Evolutionary conservation across 2,329 filamentous ascomycete genomes (phyloP).

Genomic region (Didymella glomerata): DNA sequence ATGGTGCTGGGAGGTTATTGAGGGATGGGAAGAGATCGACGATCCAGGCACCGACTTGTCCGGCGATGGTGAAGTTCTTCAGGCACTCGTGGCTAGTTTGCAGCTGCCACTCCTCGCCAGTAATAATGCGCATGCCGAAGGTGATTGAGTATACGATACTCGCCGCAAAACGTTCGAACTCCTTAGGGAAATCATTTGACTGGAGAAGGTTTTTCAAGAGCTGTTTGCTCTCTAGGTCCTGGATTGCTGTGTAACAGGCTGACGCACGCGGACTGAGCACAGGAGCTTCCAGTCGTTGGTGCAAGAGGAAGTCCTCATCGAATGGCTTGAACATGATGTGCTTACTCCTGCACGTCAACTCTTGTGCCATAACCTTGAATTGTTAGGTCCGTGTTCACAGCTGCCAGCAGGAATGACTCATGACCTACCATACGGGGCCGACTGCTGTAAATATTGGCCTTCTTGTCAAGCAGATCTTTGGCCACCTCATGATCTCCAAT

Average conservation of each 20-base stretch:
- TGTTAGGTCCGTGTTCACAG: background rate
- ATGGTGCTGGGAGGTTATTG: conserved; percentile 50
- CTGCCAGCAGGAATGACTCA: background rate
- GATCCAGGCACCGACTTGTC: conserved; percentile 48
- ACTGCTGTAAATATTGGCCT: conserved; percentile 59
- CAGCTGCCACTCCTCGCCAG: conserved; percentile 31
- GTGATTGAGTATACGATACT: conserved; percentile 52
- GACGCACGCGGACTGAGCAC: conserved; percentile 41
- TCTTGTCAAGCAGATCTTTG: conserved; percentile 61
- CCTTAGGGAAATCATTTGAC: conserved; percentile 38
- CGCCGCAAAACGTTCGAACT: conserved; percentile 50
- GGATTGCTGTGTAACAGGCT: conserved; percentile 49
- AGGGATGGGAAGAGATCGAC: conserved; percentile 56
- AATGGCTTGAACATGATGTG: conserved; percentile 52
- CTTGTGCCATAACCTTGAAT: conserved; percentile 55
- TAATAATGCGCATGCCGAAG: conserved; percentile 50
- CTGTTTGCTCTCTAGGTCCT: conserved; percentile 56
- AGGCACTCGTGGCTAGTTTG: conserved; percentile 23
- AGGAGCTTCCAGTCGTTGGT: conserved; percentile 52
- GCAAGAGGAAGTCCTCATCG: conserved; percentile 48
- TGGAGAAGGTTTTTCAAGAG: conserved; percentile 52
- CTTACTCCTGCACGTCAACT: conserved; percentile 55
- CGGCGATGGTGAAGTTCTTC: conserved; percentile 23
- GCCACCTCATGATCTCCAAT: conserved; percentile 60
- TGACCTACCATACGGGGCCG: conserved; percentile 51